Conservation (phyloP, 83 land plant species). For the Picea abies region DNA sequence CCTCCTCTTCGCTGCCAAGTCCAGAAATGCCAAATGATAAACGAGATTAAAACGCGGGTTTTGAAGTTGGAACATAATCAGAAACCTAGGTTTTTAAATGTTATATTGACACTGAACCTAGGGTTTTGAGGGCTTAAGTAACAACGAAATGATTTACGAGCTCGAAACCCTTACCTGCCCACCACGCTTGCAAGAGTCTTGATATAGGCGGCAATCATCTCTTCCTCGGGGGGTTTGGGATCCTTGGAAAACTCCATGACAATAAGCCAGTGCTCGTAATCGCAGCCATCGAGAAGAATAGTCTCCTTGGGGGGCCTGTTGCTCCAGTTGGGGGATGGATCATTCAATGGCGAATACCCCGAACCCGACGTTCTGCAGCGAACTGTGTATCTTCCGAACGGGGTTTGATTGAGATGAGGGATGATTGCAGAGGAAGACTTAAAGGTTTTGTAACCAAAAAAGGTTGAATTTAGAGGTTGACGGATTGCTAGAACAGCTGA, state of each 20-base stretch:
- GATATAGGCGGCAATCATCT: constrained; percentile 58
- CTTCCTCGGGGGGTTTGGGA: constrained; percentile 52
- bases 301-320: constrained; percentile 77
- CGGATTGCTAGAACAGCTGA: neutral
- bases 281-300: constrained; percentile 70
- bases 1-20: constrained; percentile 64
- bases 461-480: neutral
- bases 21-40: neutral
- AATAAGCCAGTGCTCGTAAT: constrained; percentile 82
- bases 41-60: constrained; percentile 7
- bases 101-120: neutral
- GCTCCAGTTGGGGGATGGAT: constrained; percentile 82
- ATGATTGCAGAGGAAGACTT: neutral
- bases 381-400: neutral
- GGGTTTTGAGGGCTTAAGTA: neutral
- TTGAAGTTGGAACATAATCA: neutral
- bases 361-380: constrained; percentile 48
- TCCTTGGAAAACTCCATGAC: constrained; percentile 74
- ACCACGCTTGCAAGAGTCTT: constrained; percentile 63
- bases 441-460: neutral
- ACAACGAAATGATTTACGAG: neutral
- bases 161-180: constrained; percentile 42
- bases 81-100: neutral
- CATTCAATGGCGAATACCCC: constrained; percentile 72
- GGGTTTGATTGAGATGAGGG: neutral